phyloP scores from a whole-genome alignment of 441 rosid genomes.

The Dalechampia spathulata region DNA sequence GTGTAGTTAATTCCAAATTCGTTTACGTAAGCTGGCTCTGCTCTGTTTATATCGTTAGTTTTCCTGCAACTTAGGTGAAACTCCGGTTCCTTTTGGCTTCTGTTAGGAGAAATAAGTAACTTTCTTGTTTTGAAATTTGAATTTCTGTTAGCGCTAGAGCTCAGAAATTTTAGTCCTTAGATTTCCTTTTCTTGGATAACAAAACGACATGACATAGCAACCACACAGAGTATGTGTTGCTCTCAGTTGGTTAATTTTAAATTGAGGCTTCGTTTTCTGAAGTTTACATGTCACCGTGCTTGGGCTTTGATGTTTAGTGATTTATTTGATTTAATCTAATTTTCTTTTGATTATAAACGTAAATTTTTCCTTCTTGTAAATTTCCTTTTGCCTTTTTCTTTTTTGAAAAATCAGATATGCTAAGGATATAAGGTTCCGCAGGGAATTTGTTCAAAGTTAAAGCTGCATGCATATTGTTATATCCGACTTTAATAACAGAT shows the following conservation, averaged over 20 bases:
- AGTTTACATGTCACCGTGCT: too few species aligned
- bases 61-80: too few species aligned
- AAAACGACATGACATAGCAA: too few species aligned
- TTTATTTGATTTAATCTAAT: neutral
- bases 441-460: constrained; percentile 2
- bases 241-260: neutral
- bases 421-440: constrained; percentile 8
- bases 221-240: neutral
- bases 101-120: neutral
- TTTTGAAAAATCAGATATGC: neutral
- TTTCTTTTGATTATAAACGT: neutral
- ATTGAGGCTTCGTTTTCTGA: neutral
- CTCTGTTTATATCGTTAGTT: too few species aligned
- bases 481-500: constrained; percentile 3
- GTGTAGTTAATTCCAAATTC: too few species aligned
- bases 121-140: constrained; percentile 10
- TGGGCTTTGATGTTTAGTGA: too few species aligned
- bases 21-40: too few species aligned
- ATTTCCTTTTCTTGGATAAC: too few species aligned
- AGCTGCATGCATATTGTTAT: constrained; percentile 2
- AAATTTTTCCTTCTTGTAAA: neutral
- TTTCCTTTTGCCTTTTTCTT: neutral
- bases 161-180: neutral
- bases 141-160: neutral
- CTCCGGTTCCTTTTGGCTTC: neutral